Conservation (phyloP, 1,284 basidiomycete species). For the Pyrrhoderma lamaoense region DNA sequence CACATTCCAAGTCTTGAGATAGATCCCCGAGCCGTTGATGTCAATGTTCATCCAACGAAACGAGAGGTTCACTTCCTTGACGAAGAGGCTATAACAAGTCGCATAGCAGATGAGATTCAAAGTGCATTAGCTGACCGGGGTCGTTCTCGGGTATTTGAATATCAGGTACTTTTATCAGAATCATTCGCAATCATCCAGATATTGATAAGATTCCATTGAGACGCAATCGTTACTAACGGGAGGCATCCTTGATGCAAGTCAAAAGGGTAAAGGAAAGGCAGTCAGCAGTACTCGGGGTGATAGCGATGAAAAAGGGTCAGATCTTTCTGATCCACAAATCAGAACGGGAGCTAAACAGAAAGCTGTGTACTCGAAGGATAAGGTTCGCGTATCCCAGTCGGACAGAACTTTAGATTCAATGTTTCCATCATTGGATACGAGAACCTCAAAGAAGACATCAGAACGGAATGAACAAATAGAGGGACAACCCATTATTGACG, state of each 20-base stretch:
- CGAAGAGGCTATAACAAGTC: conserved; percentile 83
- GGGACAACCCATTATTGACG: no score
- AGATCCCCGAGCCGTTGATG: conserved; percentile 85
- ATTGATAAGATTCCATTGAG: background rate
- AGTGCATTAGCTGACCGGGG: conserved; percentile 59
- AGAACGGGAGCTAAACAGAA: conserved; percentile 25
- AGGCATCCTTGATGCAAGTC: conserved; percentile 31
- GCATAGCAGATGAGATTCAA: conserved; percentile 71
- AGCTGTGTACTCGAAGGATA: conserved; percentile 72
- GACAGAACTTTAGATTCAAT: conserved; percentile 92
- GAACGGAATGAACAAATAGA: no score
- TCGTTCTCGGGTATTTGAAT: conserved; percentile 69
- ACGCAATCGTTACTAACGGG: conserved; percentile 57
- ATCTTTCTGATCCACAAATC: conserved; percentile 14
- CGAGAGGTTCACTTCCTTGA: conserved; percentile 93
- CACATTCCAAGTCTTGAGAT: conserved; percentile 60
- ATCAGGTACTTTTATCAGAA: conserved; percentile 53
- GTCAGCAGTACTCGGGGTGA: conserved; percentile 27
- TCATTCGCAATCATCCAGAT: no score
- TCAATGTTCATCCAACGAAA: conserved; percentile 98
- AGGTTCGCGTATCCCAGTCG: conserved; percentile 84
- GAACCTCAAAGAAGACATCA: no score
- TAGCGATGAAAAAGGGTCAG: conserved; percentile 29
- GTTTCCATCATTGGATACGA: conserved; percentile 47
- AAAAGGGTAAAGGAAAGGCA: conserved; percentile 40